phyloP scores from a whole-genome alignment of 2,329 filamentous ascomycete genomes.

The Biscogniauxia mediterranea region DNA sequence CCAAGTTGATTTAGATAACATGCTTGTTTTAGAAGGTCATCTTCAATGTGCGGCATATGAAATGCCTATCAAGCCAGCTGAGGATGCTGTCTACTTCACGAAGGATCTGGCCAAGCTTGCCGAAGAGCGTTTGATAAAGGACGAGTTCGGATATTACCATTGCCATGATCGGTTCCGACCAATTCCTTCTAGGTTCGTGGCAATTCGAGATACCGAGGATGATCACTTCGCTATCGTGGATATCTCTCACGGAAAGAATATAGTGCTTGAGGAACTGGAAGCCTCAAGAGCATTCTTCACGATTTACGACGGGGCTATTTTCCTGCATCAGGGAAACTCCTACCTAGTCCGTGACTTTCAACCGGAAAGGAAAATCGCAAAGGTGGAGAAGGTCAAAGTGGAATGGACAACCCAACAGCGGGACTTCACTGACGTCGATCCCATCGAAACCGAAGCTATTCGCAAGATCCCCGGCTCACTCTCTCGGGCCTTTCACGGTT shows the following conservation, averaged over 20 bases:
- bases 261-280: slow-evolving; percentile 92
- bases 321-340: slow-evolving; percentile 90
- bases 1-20: slow-evolving; percentile 87
- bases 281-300: slow-evolving; percentile 93
- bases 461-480: slow-evolving; percentile 63
- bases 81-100: slow-evolving; percentile 79
- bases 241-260: slow-evolving; percentile 76
- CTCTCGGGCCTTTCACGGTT: slow-evolving; percentile 78
- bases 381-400: slow-evolving; percentile 84
- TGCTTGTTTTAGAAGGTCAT: slow-evolving; percentile 89
- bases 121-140: slow-evolving; percentile 68
- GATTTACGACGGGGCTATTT: slow-evolving; percentile 95
- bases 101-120: slow-evolving; percentile 69
- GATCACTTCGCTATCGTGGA: slow-evolving; percentile 95
- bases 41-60: slow-evolving; percentile 94
- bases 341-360: slow-evolving; percentile 90
- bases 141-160: slow-evolving; percentile 81
- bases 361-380: slow-evolving; percentile 76
- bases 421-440: slow-evolving; percentile 92
- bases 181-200: slow-evolving; percentile 75
- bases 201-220: slow-evolving; percentile 84
- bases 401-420: slow-evolving; percentile 94
- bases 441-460: slow-evolving; percentile 86
- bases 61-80: slow-evolving; percentile 80
- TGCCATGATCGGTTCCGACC: slow-evolving; percentile 87